phyloP scores from a whole-genome alignment of 257 asterid species.

The Nemophila menziesii region DNA sequence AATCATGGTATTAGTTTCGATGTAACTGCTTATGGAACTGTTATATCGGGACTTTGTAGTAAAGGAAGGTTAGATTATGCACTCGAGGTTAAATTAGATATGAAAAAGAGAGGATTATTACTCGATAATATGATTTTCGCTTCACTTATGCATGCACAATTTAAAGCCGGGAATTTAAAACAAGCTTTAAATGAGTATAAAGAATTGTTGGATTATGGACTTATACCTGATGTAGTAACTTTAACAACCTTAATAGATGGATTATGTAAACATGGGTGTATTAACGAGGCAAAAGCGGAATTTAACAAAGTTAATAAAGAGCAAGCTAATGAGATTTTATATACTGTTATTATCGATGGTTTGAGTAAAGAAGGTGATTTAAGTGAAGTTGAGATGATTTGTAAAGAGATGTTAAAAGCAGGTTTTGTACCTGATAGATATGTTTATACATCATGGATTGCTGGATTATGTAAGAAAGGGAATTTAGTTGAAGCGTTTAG shows the following conservation, averaged over 20 bases:
- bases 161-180: slow-evolving; percentile 9
- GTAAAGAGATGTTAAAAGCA: slow-evolving; percentile 13
- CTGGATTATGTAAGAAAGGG: slow-evolving; percentile 15
- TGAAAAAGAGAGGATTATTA: slow-evolving; percentile 4
- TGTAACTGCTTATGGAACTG: slow-evolving; percentile 8
- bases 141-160: slow-evolving; percentile 9
- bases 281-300: slow-evolving; percentile 9
- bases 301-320: slow-evolving; percentile 10
- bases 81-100: slow-evolving; percentile 8
- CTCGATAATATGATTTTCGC: slow-evolving; percentile 8
- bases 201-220: slow-evolving; percentile 10
- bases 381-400: slow-evolving; percentile 12
- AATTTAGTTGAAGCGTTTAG: slow-evolving; percentile 14
- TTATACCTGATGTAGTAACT: slow-evolving; percentile 11
- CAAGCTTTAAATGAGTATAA: slow-evolving; percentile 11
- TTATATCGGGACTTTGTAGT: slow-evolving; percentile 11
- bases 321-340: slow-evolving; percentile 12
- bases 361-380: slow-evolving; percentile 13
- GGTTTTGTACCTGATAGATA: slow-evolving; percentile 16
- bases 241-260: slow-evolving; percentile 15
- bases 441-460: slow-evolving; percentile 18
- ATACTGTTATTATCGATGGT: slow-evolving; percentile 15
- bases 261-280: slow-evolving; percentile 14
- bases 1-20: slow-evolving; percentile 12
- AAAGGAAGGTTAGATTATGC: slow-evolving; percentile 5